Conservation (phyloP, 192 early-diverging fungal genomes). For the Mycoemilia scoparia region DNA sequence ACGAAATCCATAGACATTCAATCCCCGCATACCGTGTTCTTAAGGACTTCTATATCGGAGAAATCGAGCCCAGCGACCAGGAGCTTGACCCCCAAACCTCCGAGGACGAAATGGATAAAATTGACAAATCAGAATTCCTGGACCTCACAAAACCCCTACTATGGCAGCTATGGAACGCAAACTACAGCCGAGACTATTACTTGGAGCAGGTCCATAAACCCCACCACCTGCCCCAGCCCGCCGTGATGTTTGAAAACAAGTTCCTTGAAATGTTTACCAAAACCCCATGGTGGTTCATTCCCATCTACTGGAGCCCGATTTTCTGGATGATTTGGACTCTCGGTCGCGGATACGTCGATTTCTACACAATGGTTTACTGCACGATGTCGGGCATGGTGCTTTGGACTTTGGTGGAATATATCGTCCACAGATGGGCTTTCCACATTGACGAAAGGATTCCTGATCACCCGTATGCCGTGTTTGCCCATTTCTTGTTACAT, state of each 20-base stretch:
- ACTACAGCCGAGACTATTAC: conserved; percentile 68
- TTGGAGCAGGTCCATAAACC: conserved; percentile 82
- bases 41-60: conserved; percentile 64
- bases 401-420: conserved; percentile 84
- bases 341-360: conserved; percentile 16
- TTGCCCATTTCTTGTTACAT: conserved; percentile 75
- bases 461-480: conserved; percentile 55
- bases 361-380: conserved; percentile 18
- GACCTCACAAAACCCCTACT: conserved; percentile 67
- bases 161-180: conserved; percentile 51
- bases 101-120: conserved; percentile 32
- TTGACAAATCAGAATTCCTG: conserved; percentile 47
- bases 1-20: conserved; percentile 56
- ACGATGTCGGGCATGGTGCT: conserved; percentile 50
- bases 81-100: conserved; percentile 19
- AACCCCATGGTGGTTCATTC: conserved; percentile 84
- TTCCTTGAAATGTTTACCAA: conserved; percentile 68
- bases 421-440: conserved; percentile 83
- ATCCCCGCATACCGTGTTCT: conserved; percentile 76
- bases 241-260: conserved; percentile 60
- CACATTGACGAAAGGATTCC: conserved; percentile 80
- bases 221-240: conserved; percentile 53
- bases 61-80: conserved; percentile 26
- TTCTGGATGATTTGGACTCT: conserved; percentile 12
- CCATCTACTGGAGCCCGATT: conserved; percentile 75